Evolutionary conservation across 2,329 filamentous ascomycete species (phyloP).

Genomic region (Talaromyces sp.): DNA sequence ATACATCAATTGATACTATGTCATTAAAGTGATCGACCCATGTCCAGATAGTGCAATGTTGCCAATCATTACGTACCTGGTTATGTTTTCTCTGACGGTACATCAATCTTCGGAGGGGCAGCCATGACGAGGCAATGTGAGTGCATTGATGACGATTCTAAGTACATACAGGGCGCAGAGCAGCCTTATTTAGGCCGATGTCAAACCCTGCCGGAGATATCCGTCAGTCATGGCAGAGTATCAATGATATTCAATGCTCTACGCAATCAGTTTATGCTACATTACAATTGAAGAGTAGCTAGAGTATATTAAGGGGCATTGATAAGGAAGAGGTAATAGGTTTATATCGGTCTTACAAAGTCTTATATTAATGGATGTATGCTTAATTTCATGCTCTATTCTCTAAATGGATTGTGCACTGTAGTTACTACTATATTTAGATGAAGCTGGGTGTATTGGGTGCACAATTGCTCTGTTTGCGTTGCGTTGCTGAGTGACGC

Average conservation of each 20-base stretch:
- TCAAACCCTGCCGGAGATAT: too few relatives aligned
- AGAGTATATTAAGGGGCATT: background rate
- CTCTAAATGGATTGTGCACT: background rate
- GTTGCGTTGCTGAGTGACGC: background rate
- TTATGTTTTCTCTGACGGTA: background rate
- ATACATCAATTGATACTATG: background rate
- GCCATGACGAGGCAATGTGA: too few relatives aligned
- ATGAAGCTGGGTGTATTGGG: background rate
- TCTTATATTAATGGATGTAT: background rate
- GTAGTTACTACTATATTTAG: background rate
- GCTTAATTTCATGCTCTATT: background rate
- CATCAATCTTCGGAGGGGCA: background rate
- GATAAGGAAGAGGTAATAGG: background rate
- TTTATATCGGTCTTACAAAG: background rate
- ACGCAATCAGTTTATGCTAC: background rate
- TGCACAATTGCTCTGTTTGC: background rate
- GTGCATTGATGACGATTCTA: too few relatives aligned
- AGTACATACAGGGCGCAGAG: too few relatives aligned
- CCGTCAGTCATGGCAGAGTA: too few relatives aligned
- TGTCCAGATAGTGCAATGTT: background rate
- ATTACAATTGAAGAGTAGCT: background rate
- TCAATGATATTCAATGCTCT: background rate
- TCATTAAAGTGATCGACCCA: background rate
- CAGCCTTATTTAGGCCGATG: too few relatives aligned
- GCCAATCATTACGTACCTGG: background rate